A percentile compares a stretch with the other conserved stretches of the same genome.
These are phyloP conservation scores for Ormosia semicastrata DNA, from an alignment of 306 rosid genomes.

Conservation along the genomic window DNA sequence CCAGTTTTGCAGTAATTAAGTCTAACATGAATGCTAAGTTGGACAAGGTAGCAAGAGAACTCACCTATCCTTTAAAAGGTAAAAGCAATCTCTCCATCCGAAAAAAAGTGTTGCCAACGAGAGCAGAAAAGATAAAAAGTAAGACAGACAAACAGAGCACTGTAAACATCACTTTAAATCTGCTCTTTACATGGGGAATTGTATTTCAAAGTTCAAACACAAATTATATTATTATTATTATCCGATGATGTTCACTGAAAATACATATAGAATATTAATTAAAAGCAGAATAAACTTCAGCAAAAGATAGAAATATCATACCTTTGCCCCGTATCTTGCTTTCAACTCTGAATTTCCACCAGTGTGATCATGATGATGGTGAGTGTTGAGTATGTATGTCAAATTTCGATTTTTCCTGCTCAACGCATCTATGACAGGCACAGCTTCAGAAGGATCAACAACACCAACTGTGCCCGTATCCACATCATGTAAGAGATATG, in stretches of 20 bases:
- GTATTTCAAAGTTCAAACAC: neutral
- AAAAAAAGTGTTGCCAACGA: neutral
- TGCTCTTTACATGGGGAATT: neutral
- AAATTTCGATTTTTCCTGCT: constrained; percentile 78
- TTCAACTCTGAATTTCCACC: constrained; percentile 93
- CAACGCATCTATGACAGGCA: constrained; percentile 81
- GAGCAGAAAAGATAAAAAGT: neutral
- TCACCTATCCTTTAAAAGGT: neutral
- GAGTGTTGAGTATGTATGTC: constrained; percentile 91
- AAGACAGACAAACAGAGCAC: constrained; percentile 1
- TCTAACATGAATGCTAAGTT: neutral
- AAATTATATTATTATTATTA: neutral
- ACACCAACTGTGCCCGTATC: constrained; percentile 97
- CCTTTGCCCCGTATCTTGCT: constrained; percentile 93
- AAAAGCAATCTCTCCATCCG: neutral
- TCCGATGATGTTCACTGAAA: neutral
- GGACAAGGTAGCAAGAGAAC: neutral
- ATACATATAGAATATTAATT: neutral
- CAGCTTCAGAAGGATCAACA: constrained; percentile 95
- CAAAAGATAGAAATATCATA: constrained; percentile 30
- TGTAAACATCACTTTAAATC: neutral
- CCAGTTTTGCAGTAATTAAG: neutral
- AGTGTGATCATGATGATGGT: constrained; percentile 96
- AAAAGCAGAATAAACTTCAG: neutral
- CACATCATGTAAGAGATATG: constrained; percentile 84